These are phyloP conservation scores for Fusarium sp. DNA, from an alignment of 2,329 filamentous ascomycete species.

Conservation along the genomic window DNA sequence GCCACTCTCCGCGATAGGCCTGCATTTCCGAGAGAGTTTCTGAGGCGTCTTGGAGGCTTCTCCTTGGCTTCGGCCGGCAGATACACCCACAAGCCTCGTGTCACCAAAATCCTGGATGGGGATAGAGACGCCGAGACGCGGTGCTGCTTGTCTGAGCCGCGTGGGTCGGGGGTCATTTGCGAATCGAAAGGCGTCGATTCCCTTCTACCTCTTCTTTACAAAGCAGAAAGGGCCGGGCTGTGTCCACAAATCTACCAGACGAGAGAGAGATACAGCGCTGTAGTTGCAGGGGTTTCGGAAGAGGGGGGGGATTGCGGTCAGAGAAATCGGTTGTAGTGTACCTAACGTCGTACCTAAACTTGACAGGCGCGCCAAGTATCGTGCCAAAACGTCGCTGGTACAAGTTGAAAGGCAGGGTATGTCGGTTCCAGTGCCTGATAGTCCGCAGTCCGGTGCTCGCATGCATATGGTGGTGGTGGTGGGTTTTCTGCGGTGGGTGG, in stretches of 20 bases:
- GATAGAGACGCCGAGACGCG: constrained; percentile 17
- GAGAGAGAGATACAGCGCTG: neutral
- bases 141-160: constrained; percentile 23
- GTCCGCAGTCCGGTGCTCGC: constrained; percentile 20
- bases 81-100: neutral
- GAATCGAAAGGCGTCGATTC: constrained; percentile 22
- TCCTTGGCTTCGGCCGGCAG: neutral
- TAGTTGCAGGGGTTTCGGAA: constrained; percentile 20
- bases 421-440: constrained; percentile 9
- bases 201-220: constrained; percentile 3
- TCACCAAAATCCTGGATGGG: neutral
- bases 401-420: neutral
- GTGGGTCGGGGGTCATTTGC: constrained; percentile 26
- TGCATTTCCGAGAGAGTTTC: constrained; percentile 26
- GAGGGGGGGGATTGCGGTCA: constrained; percentile 5
- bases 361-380: constrained; percentile 23
- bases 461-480: neutral
- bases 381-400: neutral
- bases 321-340: neutral
- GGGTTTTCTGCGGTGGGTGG: neutral
- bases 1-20: constrained; percentile 18
- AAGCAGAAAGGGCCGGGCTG: constrained; percentile 12
- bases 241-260: neutral
- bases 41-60: constrained; percentile 31
- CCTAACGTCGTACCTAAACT: neutral